Conservation (phyloP, 352 stramenopile genomes). For the Chrysophaeum taylorii region DNA sequence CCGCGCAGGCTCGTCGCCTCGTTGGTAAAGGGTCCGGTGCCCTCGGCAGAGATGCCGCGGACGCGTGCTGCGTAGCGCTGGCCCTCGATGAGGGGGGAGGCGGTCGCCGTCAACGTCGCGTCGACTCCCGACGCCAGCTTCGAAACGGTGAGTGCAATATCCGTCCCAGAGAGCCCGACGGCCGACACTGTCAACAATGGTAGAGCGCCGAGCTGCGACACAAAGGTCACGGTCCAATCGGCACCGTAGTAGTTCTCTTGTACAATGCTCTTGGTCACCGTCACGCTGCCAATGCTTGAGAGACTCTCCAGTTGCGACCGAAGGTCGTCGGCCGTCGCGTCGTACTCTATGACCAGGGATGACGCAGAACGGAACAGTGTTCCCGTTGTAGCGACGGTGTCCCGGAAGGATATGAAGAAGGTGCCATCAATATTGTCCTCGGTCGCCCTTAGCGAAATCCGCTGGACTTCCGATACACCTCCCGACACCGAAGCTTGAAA, state of each 20-base stretch:
- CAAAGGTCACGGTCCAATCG: conserved; percentile 23
- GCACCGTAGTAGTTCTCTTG: background rate
- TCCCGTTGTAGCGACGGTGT: conserved; percentile 12
- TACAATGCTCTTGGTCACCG: conserved; percentile 21
- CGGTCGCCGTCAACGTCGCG: conserved; percentile 25
- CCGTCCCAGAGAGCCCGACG: conserved; percentile 21
- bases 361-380: background rate
- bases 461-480: conserved; percentile 41
- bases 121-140: conserved; percentile 31
- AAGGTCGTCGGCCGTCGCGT: conserved; percentile 40
- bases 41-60: conserved; percentile 61
- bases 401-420: conserved; percentile 41
- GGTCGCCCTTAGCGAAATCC: conserved; percentile 37
- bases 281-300: conserved; percentile 37
- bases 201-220: conserved; percentile 18
- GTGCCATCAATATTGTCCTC: conserved; percentile 41
- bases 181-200: conserved; percentile 15
- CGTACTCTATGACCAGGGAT: conserved; percentile 29
- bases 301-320: conserved; percentile 42
- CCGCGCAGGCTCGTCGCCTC: background rate
- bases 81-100: conserved; percentile 28
- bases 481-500: conserved; percentile 22
- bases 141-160: conserved; percentile 28
- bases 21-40: conserved; percentile 53
- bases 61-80: conserved; percentile 63